Evolutionary conservation across 257 asterid species (phyloP), one percentile per base, ranked within the genome.

Genomic region (Primulina tabacum): DNA sequence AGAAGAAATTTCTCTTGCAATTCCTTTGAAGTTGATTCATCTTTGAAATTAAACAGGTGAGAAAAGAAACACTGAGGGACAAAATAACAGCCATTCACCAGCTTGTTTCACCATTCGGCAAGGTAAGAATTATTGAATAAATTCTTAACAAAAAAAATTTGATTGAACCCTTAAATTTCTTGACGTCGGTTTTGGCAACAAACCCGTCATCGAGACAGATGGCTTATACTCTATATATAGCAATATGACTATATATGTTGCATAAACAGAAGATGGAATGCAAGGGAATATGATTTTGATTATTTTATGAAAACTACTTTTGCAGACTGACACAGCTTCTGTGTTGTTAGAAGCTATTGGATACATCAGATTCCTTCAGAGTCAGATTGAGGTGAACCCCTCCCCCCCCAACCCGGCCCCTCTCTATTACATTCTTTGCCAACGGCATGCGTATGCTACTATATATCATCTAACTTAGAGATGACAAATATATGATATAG

Each of bases 281-380:
- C 26, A 24, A 24, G 26, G 26, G 26, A 43, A 8, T 60, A 43
- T 55, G 17, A 30, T 38, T 33, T 8, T 5, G 32, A 65, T 28
- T 16, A 14, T 56, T 34, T 16, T 57, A 11, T 24, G 1, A 9
- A 5, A 34, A 17, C 9, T 5, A 37, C 50, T 76, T 69, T 56
- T 77, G 88, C 96, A 88, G 97, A 90, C 97, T 82, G 97, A 90
- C 96, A 90, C 96, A 60, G 96, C 97, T 67, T 86, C 94, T 52
- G 96, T 90, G 30, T 72, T 90, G 88, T 74, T 90, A 79, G 97
- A 90, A 81, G 90, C 90, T 17, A 83, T 88, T 80, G 96, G 97
- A 34, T 90, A 90, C 87, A 81, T 90, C 60, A 86, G 90, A 87
- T 90, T 90, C 96, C 97, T 90, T 64, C 92, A 90, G 75, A 86